Evolutionary conservation across 1,284 basidiomycete genomes (phyloP).

Genomic region (Cerioporus squamosus): DNA sequence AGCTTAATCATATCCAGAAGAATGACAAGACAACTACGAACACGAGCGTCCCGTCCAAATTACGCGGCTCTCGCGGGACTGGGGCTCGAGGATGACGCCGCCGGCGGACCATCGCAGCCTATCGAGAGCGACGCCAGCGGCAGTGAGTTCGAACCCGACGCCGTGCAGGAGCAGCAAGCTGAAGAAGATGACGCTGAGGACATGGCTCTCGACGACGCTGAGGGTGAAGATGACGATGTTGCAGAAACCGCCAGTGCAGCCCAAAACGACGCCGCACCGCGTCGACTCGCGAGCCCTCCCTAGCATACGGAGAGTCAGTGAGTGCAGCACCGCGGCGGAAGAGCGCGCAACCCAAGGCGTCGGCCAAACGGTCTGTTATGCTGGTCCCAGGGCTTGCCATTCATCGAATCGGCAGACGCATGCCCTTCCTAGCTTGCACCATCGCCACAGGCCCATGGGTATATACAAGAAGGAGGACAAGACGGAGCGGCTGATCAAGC

Average conservation of each 20-base stretch:
- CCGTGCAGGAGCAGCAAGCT: constrained; percentile 29
- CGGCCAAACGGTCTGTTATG: constrained; percentile 28
- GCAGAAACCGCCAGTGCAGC: constrained; percentile 7
- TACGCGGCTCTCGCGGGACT: constrained; percentile 36
- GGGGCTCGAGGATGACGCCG: constrained; percentile 27
- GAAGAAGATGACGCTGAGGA: constrained; percentile 27
- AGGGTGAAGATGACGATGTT: constrained; percentile 11
- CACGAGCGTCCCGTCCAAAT: constrained; percentile 37
- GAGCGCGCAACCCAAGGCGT: constrained; percentile 20
- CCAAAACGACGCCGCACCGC: neutral
- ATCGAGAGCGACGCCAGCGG: constrained; percentile 36
- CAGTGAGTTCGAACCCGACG: constrained; percentile 49
- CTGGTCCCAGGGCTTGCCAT: constrained; percentile 32
- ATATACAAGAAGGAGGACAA: constrained; percentile 52
- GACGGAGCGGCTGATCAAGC: constrained; percentile 57
- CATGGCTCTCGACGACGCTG: constrained; percentile 21
- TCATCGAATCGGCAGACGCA: constrained; percentile 52
- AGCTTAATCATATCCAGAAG: too few species aligned
- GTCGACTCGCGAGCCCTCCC: constrained; percentile 15
- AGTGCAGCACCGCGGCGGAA: constrained; percentile 16
- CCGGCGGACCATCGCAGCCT: constrained; percentile 30
- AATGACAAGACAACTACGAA: constrained; percentile 42
- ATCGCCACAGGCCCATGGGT: constrained; percentile 68
- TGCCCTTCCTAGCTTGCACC: constrained; percentile 62
- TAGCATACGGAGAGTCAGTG: constrained; percentile 2